Percentiles rank a stretch among this genome's conserved stretches.
Evolutionary conservation across 441 rosid genomes (phyloP).

Genomic region (Gossypium lobatum): DNA sequence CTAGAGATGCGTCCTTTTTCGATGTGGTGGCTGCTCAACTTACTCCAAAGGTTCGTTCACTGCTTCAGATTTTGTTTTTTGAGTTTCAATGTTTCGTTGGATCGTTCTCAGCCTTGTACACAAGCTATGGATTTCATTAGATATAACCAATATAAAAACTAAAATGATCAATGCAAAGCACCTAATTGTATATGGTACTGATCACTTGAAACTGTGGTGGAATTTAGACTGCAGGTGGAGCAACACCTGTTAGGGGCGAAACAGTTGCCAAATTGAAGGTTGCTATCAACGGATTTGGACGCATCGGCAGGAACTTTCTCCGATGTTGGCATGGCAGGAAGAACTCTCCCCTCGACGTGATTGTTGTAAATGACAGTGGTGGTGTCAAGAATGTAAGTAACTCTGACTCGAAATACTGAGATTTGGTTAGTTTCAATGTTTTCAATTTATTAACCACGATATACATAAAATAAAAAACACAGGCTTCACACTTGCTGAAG

Average conservation of each 20-base stretch:
- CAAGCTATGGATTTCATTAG: not conserved
- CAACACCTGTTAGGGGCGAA: slow-evolving; percentile 54
- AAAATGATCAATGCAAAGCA: not conserved
- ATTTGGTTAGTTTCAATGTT: not conserved
- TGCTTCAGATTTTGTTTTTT: not conserved
- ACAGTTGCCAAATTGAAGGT: slow-evolving; percentile 86
- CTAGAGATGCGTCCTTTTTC: slow-evolving; percentile 55
- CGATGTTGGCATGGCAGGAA: slow-evolving; percentile 97
- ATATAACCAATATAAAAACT: not conserved
- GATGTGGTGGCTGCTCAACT: slow-evolving; percentile 70
- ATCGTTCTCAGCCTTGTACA: not conserved
- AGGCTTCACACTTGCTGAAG: slow-evolving; percentile 97
- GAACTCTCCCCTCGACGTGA: slow-evolving; percentile 86
- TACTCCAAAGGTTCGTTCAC: slow-evolving; percentile 46
- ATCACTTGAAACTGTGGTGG: not conserved
- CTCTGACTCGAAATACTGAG: not conserved
- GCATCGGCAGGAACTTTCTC: slow-evolving; percentile 94
- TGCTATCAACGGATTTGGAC: slow-evolving; percentile 92
- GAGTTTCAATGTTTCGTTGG: not conserved
- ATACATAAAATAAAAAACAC: slow-evolving; percentile 8
- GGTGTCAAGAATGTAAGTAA: slow-evolving; percentile 84
- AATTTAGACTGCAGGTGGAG: slow-evolving; percentile 38
- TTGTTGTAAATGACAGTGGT: slow-evolving; percentile 92
- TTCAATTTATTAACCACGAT: not conserved
- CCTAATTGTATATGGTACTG: not conserved